Percentiles rank a stretch among this genome's conserved stretches.
These are phyloP conservation scores for Forsythia viridissima DNA, from an alignment of 257 asterid species.

Conservation along the genomic window DNA sequence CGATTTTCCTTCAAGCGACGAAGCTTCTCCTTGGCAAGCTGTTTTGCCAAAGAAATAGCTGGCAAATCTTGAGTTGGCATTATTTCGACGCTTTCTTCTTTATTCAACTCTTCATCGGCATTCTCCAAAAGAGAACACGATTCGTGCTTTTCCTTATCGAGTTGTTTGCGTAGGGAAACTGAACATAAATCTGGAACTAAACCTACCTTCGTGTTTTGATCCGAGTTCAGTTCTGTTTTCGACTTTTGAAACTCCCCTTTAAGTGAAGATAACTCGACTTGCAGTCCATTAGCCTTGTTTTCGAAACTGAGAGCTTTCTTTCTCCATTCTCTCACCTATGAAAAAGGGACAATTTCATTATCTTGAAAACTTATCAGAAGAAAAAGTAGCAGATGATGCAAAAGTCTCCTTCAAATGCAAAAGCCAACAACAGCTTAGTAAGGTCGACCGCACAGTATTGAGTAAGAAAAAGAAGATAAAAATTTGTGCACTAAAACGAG, in stretches of 20 bases:
- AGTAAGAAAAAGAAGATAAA: not conserved
- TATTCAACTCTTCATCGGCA: conserved; percentile 6
- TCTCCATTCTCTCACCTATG: conserved; percentile 78
- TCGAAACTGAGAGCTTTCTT: conserved; percentile 51
- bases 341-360: not conserved
- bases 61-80: conserved; percentile 22
- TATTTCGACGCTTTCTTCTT: conserved; percentile 16
- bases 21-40: conserved; percentile 68
- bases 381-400: not conserved
- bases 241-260: conserved; percentile 41
- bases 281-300: conserved; percentile 49
- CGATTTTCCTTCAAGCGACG: conserved; percentile 38
- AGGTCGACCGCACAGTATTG: too few species aligned
- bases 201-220: conserved; percentile 2
- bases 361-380: not conserved
- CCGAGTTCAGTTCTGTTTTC: conserved; percentile 14
- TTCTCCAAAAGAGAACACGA: conserved; percentile 20
- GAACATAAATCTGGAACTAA: not conserved
- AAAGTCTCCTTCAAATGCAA: not conserved
- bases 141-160: conserved; percentile 35
- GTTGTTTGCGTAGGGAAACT: not conserved
- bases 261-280: conserved; percentile 34
- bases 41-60: conserved; percentile 65
- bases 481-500: too few species aligned
- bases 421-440: too few species aligned